Conservation (phyloP, 2,329 filamentous ascomycete genomes). For the Colletotrichum trifolii region DNA sequence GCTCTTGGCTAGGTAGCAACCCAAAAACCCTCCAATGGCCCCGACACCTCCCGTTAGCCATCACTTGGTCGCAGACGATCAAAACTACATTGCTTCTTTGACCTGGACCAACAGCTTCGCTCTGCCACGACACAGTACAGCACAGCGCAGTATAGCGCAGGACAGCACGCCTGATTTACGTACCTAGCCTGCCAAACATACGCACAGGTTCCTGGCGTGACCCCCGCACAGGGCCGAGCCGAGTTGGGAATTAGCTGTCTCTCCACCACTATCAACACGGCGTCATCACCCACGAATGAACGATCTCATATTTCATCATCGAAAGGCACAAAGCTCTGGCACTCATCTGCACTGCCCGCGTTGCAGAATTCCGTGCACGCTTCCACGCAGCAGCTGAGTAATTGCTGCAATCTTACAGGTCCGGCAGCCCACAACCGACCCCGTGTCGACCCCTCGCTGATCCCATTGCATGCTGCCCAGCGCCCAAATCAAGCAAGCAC, state of each 20-base stretch:
- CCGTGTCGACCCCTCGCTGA: slow-evolving; percentile 27
- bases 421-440: slow-evolving; percentile 26
- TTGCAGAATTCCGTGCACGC: slow-evolving; percentile 23
- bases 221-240: slow-evolving; percentile 31
- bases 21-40: too few relatives aligned
- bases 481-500: slow-evolving; percentile 24
- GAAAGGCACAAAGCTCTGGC: slow-evolving; percentile 25
- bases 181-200: slow-evolving; percentile 9
- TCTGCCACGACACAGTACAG: not conserved
- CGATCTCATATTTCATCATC: slow-evolving; percentile 38
- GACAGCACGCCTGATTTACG: not conserved
- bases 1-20: too few relatives aligned
- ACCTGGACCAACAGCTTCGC: not conserved
- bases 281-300: slow-evolving; percentile 37
- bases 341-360: slow-evolving; percentile 16
- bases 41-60: not conserved
- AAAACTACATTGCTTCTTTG: slow-evolving; percentile 8
- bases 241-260: slow-evolving; percentile 25
- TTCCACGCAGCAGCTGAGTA: slow-evolving; percentile 40
- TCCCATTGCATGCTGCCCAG: slow-evolving; percentile 29
- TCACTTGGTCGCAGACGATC: not conserved
- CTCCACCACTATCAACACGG: slow-evolving; percentile 16
- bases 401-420: slow-evolving; percentile 42
- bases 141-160: not conserved
- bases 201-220: slow-evolving; percentile 29